Base-by-base conservation (phyloP, 2,329 filamentous ascomycete genomes). In the Paecilomyces dactylethromorphus region DNA sequence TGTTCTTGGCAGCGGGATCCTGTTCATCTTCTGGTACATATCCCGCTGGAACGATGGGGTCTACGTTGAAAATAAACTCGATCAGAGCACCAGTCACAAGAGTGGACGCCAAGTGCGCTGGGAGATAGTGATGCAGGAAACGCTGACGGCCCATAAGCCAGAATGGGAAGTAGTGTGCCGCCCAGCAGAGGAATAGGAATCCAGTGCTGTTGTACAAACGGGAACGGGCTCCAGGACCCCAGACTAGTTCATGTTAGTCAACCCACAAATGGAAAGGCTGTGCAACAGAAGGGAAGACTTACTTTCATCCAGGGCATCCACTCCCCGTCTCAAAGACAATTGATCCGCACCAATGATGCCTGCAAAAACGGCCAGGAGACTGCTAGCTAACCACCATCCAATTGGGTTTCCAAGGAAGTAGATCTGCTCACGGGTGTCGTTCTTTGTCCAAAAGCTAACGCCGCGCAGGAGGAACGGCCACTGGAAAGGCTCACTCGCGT, bases 401-500 rank as follows among this genome's bases (percentile, higher is more conserved):
- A 97, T 76, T 0, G 94, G 94, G 78, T 99, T 99, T 59, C 94
- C 94, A 31, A 99, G 81, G 82, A 99, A 99, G 79, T 99, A 99
- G 65, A 99, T 99, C 76, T 99, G 94, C 79, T 96, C 87, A 61
- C 91, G 87, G 10, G 93, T 97, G 58, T 95, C 91, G 74, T 91
- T 92, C 73, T 97, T 90, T 8, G 94, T 99, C 94, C 94, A 99
- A 87, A 99, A 99, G 77, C 92, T 97, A 67, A 99, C 93, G 77
- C 94, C 94, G 31, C 94, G 88, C 59, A 99, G 85, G 71, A 99
- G 83, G 84, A 99, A 97, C 1, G 94, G 94, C 94, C 94, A 99
- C 71, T 96, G 91, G 79, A 95, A 94, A 6, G 94, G 94, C 73
- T 92, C 88, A 68, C 91, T 96, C 50, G 94, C 86, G 74, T 99